These are phyloP conservation scores for Pholiota conissans DNA, from an alignment of 768 basidiomycete species.

Conservation along the genomic window DNA sequence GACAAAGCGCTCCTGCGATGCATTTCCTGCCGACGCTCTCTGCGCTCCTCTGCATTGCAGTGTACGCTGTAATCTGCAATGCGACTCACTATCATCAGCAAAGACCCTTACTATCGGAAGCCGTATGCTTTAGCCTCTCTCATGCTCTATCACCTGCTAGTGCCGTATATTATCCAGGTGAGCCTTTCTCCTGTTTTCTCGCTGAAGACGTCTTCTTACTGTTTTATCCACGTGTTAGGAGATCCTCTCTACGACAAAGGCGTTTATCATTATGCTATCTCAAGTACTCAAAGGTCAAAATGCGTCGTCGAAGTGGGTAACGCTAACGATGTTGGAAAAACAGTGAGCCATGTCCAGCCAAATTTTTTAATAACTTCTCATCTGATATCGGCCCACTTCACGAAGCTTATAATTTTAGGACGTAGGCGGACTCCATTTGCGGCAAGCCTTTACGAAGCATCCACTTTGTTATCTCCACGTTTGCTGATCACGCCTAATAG, in stretches of 20 bases:
- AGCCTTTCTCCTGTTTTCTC: background rate
- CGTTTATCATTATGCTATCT: background rate
- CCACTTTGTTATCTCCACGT: background rate
- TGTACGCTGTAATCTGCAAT: background rate
- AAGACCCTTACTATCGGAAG: background rate
- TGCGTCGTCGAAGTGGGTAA: slow-evolving; percentile 9
- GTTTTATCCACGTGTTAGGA: background rate
- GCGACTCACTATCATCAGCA: too few species aligned
- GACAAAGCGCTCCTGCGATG: background rate
- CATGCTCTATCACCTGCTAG: background rate
- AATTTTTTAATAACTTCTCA: background rate
- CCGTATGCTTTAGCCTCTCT: background rate
- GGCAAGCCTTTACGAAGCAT: slow-evolving; percentile 28
- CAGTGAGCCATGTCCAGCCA: background rate
- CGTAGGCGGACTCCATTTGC: slow-evolving; percentile 51
- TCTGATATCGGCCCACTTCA: background rate
- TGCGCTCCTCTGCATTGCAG: background rate
- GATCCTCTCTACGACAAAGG: slow-evolving; percentile 7
- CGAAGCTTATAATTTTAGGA: slow-evolving; percentile 48
- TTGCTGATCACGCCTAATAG: slow-evolving; percentile 26
- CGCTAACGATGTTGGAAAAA: background rate
- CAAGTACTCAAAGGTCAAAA: slow-evolving; percentile 2
- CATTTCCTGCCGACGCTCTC: background rate
- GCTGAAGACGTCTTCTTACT: background rate
- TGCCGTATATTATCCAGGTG: background rate